Conservation (phyloP, 2,329 filamentous ascomycete species). For the Aspergillus sp. region DNA sequence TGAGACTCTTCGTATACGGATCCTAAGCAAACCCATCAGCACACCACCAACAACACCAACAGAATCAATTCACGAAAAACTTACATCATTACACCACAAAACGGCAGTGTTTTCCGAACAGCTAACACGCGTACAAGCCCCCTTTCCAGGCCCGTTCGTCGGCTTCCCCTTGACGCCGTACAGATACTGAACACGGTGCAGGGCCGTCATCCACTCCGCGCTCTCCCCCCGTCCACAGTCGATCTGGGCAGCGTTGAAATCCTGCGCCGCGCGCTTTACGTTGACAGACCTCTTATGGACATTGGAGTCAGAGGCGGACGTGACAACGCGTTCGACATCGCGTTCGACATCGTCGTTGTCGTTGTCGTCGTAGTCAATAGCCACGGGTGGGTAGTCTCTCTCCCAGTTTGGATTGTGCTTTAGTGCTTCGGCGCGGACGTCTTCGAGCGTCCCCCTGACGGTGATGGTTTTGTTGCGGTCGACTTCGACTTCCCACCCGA, state of each 20-base stretch:
- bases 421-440: not conserved
- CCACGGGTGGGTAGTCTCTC: not conserved
- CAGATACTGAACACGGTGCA: not conserved
- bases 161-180: not conserved
- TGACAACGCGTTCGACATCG: not conserved
- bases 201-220: not conserved
- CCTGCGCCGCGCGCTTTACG: not conserved
- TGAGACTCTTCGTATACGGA: not conserved
- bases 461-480: not conserved
- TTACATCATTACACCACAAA: constrained; percentile 7
- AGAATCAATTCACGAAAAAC: not conserved
- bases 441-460: not conserved
- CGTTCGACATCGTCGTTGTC: too few species aligned
- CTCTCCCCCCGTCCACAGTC: not conserved
- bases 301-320: too few species aligned
- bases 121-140: not conserved
- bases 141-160: not conserved
- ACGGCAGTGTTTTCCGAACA: not conserved
- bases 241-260: not conserved
- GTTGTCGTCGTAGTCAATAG: not conserved
- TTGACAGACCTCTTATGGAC: not conserved
- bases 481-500: not conserved
- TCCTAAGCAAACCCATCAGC: not conserved
- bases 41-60: too few species aligned
- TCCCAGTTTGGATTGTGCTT: constrained; percentile 1